Conservation (phyloP, 768 basidiomycete genomes). For the Aureoboletus auriporus region DNA sequence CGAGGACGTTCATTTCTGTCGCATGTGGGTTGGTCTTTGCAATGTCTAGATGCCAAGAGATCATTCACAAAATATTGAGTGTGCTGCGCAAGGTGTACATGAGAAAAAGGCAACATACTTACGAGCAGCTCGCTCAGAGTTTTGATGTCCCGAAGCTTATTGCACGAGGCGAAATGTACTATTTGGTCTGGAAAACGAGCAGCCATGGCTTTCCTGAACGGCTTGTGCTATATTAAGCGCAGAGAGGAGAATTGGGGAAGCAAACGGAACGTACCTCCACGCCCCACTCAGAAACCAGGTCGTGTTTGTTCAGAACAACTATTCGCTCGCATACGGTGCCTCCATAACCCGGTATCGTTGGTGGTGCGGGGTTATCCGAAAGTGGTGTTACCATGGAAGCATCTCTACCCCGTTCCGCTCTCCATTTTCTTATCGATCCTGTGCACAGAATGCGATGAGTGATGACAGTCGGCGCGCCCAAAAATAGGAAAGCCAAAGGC, state of each 20-base stretch:
- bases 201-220: conserved; percentile 70
- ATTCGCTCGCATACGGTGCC: conserved; percentile 68
- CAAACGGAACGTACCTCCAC: conserved; percentile 55
- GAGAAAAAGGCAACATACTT: conserved; percentile 48
- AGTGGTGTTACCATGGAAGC: conserved; percentile 37
- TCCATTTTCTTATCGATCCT: conserved; percentile 69
- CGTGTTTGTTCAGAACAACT: conserved; percentile 90
- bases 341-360: conserved; percentile 20
- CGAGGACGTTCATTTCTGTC: conserved; percentile 81
- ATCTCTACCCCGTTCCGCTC: conserved; percentile 60
- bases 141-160: conserved; percentile 60
- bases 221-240: conserved; percentile 39
- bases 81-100: too few species aligned
- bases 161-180: conserved; percentile 70
- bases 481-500: conserved; percentile 8
- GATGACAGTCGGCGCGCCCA: conserved; percentile 3
- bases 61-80: not conserved
- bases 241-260: conserved; percentile 1
- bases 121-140: conserved; percentile 63
- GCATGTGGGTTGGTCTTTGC: conserved; percentile 66
- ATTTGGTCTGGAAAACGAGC: conserved; percentile 67
- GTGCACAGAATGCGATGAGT: conserved; percentile 19
- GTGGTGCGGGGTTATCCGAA: conserved; percentile 18
- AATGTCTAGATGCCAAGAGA: conserved; percentile 44
- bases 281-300: conserved; percentile 86